A percentile compares a stretch with the other conserved stretches of the same genome.
These are phyloP conservation scores for Wallacemonas sp. DNA, from an alignment of 208 protist genomes.

Conservation along the genomic window DNA sequence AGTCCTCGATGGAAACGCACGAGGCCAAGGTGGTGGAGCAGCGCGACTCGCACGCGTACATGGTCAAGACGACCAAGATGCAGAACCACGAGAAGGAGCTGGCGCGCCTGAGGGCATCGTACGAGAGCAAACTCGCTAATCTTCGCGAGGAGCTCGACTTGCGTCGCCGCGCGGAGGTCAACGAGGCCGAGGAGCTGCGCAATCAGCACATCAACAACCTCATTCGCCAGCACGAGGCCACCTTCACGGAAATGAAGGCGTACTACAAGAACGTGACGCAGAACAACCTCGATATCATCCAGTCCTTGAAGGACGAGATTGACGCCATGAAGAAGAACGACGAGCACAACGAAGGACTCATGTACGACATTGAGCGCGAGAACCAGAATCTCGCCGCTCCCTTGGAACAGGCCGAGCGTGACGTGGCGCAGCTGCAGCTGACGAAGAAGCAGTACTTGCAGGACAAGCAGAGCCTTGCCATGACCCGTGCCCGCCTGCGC, in stretches of 20 bases:
- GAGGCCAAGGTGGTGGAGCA: constrained; percentile 85
- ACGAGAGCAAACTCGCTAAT: constrained; percentile 90
- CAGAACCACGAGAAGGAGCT: constrained; percentile 89
- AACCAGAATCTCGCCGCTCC: constrained; percentile 95
- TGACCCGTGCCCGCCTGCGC: constrained; percentile 74
- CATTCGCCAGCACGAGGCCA: constrained; percentile 94
- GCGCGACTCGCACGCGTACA: constrained; percentile 87
- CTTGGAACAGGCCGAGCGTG: constrained; percentile 87
- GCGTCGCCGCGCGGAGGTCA: constrained; percentile 91
- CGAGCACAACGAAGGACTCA: constrained; percentile 95
- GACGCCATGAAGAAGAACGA: constrained; percentile 96
- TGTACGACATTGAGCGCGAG: constrained; percentile 97
- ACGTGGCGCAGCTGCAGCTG: constrained; percentile 89
- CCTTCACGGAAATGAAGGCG: constrained; percentile 96
- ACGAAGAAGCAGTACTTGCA: constrained; percentile 95
- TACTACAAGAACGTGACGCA: constrained; percentile 99
- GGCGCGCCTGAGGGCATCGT: constrained; percentile 76
- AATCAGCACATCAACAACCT: constrained; percentile 97
- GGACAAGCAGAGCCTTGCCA: constrained; percentile 93
- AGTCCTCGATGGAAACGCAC: constrained; percentile 68
- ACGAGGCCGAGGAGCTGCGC: constrained; percentile 96
- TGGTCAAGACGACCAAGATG: constrained; percentile 86
- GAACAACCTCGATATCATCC: constrained; percentile 98
- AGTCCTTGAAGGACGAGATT: constrained; percentile 96
- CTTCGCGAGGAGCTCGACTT: constrained; percentile 93